Conservation (phyloP, 1,284 basidiomycete species). For the Exsudoporus floridanus region DNA sequence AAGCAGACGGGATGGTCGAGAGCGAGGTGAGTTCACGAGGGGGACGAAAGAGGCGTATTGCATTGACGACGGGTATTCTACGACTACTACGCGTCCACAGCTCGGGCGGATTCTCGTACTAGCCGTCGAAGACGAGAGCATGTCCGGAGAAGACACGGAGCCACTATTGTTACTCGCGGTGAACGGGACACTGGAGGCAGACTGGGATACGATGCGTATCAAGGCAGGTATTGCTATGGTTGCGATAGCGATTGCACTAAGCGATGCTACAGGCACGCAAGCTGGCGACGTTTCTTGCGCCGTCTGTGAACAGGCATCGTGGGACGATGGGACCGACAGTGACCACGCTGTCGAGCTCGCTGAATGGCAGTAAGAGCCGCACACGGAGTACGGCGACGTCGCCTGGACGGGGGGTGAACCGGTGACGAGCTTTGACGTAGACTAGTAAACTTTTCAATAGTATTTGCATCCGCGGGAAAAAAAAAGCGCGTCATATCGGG, state of each 20-base stretch:
- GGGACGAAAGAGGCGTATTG: background rate
- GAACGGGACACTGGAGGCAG: constrained; percentile 55
- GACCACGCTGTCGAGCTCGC: background rate
- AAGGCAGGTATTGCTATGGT: constrained; percentile 48
- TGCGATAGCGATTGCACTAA: background rate
- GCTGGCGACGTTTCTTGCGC: constrained; percentile 46
- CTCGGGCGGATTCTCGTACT: constrained; percentile 68
- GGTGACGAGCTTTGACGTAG: constrained; percentile 1
- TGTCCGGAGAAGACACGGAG: constrained; percentile 30
- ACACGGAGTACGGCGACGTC: constrained; percentile 33
- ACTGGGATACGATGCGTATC: constrained; percentile 60
- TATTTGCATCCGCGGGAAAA: constrained; percentile 26
- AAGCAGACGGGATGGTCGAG: constrained; percentile 58
- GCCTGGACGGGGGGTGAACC: constrained; percentile 25
- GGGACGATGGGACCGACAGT: constrained; percentile 20
- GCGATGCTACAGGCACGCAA: constrained; percentile 48
- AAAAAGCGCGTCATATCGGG: background rate
- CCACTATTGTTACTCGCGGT: constrained; percentile 68
- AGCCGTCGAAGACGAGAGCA: constrained; percentile 48
- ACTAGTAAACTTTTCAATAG: background rate
- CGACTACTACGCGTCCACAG: constrained; percentile 36
- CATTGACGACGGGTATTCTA: constrained; percentile 4
- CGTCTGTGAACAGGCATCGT: constrained; percentile 43
- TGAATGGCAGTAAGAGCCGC: constrained; percentile 27
- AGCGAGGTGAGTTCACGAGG: constrained; percentile 53